phyloP scores from a whole-genome alignment of 1,284 basidiomycete genomes.

The Ustilago bromivora region DNA sequence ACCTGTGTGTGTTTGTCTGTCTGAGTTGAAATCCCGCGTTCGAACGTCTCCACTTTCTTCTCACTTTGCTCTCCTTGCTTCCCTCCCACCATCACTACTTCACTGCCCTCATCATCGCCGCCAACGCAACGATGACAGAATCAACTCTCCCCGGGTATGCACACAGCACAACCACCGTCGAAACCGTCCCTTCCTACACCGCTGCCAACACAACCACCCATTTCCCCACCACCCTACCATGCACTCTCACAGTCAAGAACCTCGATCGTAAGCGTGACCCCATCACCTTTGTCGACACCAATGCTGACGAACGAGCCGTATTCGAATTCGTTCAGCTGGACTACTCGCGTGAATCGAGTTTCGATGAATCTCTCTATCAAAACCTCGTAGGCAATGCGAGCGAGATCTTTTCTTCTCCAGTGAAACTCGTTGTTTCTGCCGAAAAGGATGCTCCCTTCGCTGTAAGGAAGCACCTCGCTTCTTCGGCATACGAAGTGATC shows the following conservation, averaged over 20 bases:
- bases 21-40: neutral
- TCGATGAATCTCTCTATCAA: conserved; percentile 36
- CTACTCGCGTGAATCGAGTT: conserved; percentile 10
- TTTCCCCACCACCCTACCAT: conserved; percentile 38
- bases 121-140: conserved; percentile 19
- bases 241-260: conserved; percentile 47
- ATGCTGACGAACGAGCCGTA: conserved; percentile 25
- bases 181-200: conserved; percentile 42
- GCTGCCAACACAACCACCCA: conserved; percentile 28
- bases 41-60: neutral
- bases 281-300: conserved; percentile 33
- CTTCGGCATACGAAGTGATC: conserved; percentile 45
- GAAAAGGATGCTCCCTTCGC: conserved; percentile 27
- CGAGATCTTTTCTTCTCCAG: conserved; percentile 32
- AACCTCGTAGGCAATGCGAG: conserved; percentile 24
- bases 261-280: conserved; percentile 36
- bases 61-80: conserved; percentile 4
- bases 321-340: conserved; percentile 44
- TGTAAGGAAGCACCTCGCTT: conserved; percentile 49
- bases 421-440: conserved; percentile 33
- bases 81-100: conserved; percentile 8
- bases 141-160: conserved; percentile 29
- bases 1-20: no score
- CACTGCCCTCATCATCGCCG: neutral
- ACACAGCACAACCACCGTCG: conserved; percentile 38